Evolutionary conservation across 2,329 filamentous ascomycete genomes (phyloP).

Genomic region (Zalaria sp.): DNA sequence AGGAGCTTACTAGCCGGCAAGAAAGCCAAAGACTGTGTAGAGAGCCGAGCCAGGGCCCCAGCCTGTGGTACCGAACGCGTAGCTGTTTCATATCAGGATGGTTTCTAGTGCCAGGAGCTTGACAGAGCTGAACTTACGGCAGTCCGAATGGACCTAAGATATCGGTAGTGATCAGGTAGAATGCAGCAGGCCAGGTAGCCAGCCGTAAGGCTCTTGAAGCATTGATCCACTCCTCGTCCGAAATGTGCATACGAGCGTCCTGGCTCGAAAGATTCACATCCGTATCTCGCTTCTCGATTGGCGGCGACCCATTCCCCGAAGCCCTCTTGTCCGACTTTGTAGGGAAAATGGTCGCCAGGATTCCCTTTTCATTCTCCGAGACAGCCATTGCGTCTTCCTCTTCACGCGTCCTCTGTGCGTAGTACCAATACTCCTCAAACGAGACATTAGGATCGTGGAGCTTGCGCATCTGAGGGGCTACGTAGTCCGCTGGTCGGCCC

Average conservation of each 20-base stretch:
- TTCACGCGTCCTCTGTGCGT: constrained; percentile 20
- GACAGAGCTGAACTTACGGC: constrained; percentile 14
- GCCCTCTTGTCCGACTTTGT: neutral
- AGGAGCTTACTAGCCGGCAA: constrained; percentile 18
- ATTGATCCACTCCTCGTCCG: constrained; percentile 27
- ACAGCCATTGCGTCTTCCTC: constrained; percentile 10
- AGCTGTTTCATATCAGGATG: constrained; percentile 5
- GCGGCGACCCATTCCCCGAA: no score
- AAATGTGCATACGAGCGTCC: neutral
- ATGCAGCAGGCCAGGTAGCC: constrained; percentile 31
- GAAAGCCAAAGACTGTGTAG: constrained; percentile 21
- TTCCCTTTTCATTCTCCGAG: neutral
- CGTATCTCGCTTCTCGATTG: neutral
- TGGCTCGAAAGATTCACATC: neutral
- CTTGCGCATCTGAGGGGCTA: no score
- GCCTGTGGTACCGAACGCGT: constrained; percentile 14
- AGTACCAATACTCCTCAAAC: constrained; percentile 27
- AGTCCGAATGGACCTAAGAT: constrained; percentile 31
- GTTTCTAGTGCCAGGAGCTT: neutral
- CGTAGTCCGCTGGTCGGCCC: no score
- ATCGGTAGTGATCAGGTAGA: constrained; percentile 37
- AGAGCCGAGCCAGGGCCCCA: constrained; percentile 21
- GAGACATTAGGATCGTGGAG: constrained; percentile 13
- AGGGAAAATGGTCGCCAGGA: neutral
- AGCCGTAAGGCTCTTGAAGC: constrained; percentile 33